Conservation (phyloP, 1,284 basidiomycete genomes). For the Malassezia obtusa region DNA sequence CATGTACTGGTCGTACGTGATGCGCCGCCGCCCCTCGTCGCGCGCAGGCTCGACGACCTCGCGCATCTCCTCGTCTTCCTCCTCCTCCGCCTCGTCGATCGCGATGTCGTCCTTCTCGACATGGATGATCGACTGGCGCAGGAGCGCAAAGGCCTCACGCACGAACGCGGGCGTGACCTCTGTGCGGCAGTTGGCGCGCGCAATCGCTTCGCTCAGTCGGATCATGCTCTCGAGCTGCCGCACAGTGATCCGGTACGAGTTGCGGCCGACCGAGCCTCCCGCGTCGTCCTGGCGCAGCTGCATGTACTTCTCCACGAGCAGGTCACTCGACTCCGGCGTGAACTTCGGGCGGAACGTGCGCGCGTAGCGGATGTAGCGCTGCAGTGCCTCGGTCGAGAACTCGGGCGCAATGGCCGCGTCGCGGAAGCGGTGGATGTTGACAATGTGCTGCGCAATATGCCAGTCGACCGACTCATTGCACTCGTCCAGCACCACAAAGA, state of each 20-base stretch:
- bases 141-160: slow-evolving; percentile 81
- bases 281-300: slow-evolving; percentile 84
- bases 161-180: slow-evolving; percentile 74
- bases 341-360: slow-evolving; percentile 79
- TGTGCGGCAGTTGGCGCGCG: slow-evolving; percentile 83
- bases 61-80: slow-evolving; percentile 5
- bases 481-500: slow-evolving; percentile 96
- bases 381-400: slow-evolving; percentile 90
- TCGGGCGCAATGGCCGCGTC: slow-evolving; percentile 90
- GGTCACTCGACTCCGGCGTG: slow-evolving; percentile 78
- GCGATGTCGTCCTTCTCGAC: slow-evolving; percentile 98
- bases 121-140: slow-evolving; percentile 95
- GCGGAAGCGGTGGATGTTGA: slow-evolving; percentile 91
- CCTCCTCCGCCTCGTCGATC: slow-evolving; percentile 67
- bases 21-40: slow-evolving; percentile 51
- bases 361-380: slow-evolving; percentile 92
- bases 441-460: slow-evolving; percentile 92
- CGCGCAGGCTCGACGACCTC: neutral
- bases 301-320: slow-evolving; percentile 92
- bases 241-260: slow-evolving; percentile 91
- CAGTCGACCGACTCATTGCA: slow-evolving; percentile 87
- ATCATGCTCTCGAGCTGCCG: slow-evolving; percentile 96
- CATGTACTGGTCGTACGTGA: slow-evolving; percentile 91
- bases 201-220: slow-evolving; percentile 89
- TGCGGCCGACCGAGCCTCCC: slow-evolving; percentile 57